These are phyloP conservation scores for Zasmidium citrigriseum DNA, from an alignment of 2,329 filamentous ascomycete genomes.

Conservation along the genomic window DNA sequence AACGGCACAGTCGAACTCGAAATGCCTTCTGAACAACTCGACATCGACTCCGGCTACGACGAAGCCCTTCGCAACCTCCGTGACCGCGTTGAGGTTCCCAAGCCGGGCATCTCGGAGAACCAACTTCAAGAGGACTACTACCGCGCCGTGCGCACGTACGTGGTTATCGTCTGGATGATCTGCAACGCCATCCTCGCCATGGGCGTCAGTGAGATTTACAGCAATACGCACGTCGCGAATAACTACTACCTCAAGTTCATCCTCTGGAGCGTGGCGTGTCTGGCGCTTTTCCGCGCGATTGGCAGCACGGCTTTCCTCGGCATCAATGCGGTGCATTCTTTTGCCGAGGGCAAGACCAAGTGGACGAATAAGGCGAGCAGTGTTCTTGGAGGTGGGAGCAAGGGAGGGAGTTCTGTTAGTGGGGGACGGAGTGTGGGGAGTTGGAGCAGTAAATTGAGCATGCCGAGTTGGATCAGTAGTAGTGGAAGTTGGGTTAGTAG, in stretches of 20 bases:
- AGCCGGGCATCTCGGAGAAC: conserved; percentile 62
- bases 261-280: conserved; percentile 82
- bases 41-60: conserved; percentile 97
- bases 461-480: conserved; percentile 38
- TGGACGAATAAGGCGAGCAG: conserved; percentile 33
- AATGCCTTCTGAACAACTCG: conserved; percentile 96
- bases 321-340: conserved; percentile 78
- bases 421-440: conserved; percentile 30
- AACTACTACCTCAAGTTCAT: conserved; percentile 94
- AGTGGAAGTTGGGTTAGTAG: conserved; percentile 39
- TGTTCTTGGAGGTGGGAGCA: conserved; percentile 24
- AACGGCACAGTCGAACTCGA: conserved; percentile 84
- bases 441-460: conserved; percentile 40
- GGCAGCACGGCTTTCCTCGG: conserved; percentile 80
- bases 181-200: conserved; percentile 91
- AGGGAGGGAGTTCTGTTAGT: conserved; percentile 28
- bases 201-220: conserved; percentile 86
- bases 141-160: conserved; percentile 93
- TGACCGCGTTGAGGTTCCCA: conserved; percentile 81
- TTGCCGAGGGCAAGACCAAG: conserved; percentile 83
- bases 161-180: conserved; percentile 94
- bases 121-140: conserved; percentile 99
- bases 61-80: conserved; percentile 94
- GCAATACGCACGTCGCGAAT: conserved; percentile 66
- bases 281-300: conserved; percentile 85